Evolutionary conservation across 768 basidiomycete genomes (phyloP), one percentile per base, ranked within the genome.

Genomic region (Punctularia strigosozonata): DNA sequence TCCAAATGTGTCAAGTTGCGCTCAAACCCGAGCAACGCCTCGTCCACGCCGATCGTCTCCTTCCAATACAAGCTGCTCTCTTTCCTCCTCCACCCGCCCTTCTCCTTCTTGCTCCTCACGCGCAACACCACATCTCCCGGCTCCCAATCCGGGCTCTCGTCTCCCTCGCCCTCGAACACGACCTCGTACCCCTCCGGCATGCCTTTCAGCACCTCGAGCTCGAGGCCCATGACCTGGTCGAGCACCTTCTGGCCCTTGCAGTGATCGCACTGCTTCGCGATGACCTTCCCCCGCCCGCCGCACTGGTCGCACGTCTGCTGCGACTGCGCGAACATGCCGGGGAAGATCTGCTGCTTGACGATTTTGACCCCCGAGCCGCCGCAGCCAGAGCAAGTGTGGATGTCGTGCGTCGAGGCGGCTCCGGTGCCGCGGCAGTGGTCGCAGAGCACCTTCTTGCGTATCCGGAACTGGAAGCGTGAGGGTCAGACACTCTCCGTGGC

Each of bases 21-120:
- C 53, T 89, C 73, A 61, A 99, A 97, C n/a, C 95, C 95, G 19
- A 99, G 68, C n/a, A 98, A 61, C 12, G 94, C 92, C 76, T 99
- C 92, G 44, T 91, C 87, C 25, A 95, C 63, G 1, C 87, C 80
- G 46, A 99, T 82, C 3, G 80, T 81, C 57, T 98, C 88, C 51
- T 75, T 77, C 80, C 92, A 95, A 49, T 95, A 89, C 36, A 99
- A 60, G 50, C 85, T 83, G 37, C 69, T 75, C 54, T 97, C 94
- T 56, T 97, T 95, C 52, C 95, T 69, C 45, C 77, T 68, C 77
- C 83, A 98, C 3, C 80, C 76, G 35, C 88, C 90, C 46, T 73
- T 73, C 43, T 78, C 72, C 48, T 78, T 77, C 58, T 71, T 71
- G 51, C 81, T 91, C 47, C 82, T 66, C 13, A 98, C 79, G 37